Conservation (phyloP, 257 asterid genomes). For the Solanum arcanum region DNA sequence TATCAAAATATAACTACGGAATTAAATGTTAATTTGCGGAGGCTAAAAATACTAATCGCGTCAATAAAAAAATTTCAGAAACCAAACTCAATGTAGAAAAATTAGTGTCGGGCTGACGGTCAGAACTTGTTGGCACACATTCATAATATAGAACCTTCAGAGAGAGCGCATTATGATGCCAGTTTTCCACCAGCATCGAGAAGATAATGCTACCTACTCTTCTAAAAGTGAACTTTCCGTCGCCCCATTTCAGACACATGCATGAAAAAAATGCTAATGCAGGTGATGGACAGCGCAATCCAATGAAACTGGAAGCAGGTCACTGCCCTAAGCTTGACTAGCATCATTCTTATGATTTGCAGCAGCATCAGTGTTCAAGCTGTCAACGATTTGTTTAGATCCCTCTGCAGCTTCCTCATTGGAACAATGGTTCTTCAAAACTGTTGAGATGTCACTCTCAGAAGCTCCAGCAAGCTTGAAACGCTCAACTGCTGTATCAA, state of each 20-base stretch:
- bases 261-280: neutral
- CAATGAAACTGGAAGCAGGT: neutral
- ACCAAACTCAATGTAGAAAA: neutral
- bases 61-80: neutral
- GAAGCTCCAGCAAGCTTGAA: constrained; percentile 96
- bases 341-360: constrained; percentile 3
- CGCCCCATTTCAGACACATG: neutral
- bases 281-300: neutral
- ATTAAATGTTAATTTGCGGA: neutral
- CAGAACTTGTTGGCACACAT: neutral
- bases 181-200: neutral
- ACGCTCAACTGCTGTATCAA: constrained; percentile 66
- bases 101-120: neutral
- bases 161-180: neutral
- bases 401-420: constrained; percentile 41
- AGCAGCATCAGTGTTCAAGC: constrained; percentile 4
- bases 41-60: neutral
- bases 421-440: constrained; percentile 70
- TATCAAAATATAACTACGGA: neutral
- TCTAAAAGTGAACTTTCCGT: neutral
- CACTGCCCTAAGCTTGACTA: neutral
- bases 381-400: constrained; percentile 24
- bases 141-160: neutral
- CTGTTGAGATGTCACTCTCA: constrained; percentile 69
- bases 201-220: neutral